A percentile compares a stretch with the other conserved stretches of the same genome.
phyloP scores from a whole-genome alignment of 495 filamentous ascomycete species.

The Astrothelium subdiscretum region DNA sequence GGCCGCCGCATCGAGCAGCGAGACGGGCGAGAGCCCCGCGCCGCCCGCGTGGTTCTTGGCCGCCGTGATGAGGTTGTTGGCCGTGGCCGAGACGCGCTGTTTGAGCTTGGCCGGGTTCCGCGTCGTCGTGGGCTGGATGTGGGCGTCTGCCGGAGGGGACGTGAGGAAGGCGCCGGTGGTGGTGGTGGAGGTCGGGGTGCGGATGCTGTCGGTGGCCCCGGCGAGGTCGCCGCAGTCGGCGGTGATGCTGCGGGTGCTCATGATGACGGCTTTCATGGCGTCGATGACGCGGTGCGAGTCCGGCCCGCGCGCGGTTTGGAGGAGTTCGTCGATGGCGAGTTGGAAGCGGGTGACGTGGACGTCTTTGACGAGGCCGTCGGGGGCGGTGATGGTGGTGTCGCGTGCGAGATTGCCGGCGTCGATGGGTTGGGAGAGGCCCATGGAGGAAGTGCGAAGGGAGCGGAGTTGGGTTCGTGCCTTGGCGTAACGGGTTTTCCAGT shows the following conservation, averaged over 20 bases:
- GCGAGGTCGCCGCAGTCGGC: conserved; percentile 57
- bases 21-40: conserved; percentile 84
- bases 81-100: conserved; percentile 69
- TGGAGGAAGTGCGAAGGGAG: conserved; percentile 66
- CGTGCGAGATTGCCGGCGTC: conserved; percentile 7
- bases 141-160: conserved; percentile 17
- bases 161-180: conserved; percentile 16
- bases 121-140: conserved; percentile 34
- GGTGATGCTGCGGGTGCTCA: conserved; percentile 67
- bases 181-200: conserved; percentile 14
- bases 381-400: conserved; percentile 48
- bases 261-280: conserved; percentile 69
- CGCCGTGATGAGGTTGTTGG: conserved; percentile 91
- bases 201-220: conserved; percentile 25
- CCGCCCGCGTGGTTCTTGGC: conserved; percentile 78
- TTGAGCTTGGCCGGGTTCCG: conserved; percentile 55
- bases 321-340: conserved; percentile 82
- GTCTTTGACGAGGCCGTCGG: conserved; percentile 72
- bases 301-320: conserved; percentile 63
- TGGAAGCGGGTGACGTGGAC: conserved; percentile 92
- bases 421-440: conserved; percentile 44
- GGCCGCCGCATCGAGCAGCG: conserved; percentile 87
- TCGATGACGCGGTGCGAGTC: conserved; percentile 61
- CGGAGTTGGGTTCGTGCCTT: conserved; percentile 77
- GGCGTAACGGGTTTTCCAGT: conserved; percentile 85